phyloP scores from a whole-genome alignment of 306 rosid genomes.

The Cicer judaicum region DNA sequence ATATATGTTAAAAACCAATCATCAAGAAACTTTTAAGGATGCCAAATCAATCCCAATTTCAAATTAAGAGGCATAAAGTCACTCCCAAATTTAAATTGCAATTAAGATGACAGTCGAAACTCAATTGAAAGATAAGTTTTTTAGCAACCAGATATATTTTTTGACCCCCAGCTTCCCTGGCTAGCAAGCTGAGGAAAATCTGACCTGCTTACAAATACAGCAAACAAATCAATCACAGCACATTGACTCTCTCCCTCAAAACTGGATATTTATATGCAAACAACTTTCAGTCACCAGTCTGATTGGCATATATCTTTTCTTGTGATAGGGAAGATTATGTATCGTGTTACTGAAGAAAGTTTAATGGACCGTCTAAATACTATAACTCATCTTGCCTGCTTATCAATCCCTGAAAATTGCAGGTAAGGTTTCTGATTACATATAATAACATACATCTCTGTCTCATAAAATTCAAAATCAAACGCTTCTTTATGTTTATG shows the following conservation, averaged over 20 bases:
- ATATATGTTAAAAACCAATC: too few relatives aligned
- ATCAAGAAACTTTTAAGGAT: too few relatives aligned
- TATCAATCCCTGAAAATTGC: conserved; percentile 64
- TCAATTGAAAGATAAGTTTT: too few relatives aligned
- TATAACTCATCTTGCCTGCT: conserved; percentile 66
- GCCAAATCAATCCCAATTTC: too few relatives aligned
- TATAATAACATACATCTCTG: conserved; percentile 7
- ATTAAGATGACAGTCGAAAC: too few relatives aligned
- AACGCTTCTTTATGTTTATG: conserved; percentile 34
- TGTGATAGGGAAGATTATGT: conserved; percentile 60
- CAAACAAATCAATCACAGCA: conserved; percentile 25
- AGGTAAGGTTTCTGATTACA: conserved; percentile 50
- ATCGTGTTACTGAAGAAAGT: conserved; percentile 82
- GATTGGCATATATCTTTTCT: conserved; percentile 22
- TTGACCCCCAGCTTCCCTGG: conserved; percentile 67
- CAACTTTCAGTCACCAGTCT: not conserved
- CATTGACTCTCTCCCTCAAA: conserved; percentile 22
- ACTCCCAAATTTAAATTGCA: too few relatives aligned
- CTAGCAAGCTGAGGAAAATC: conserved; percentile 75
- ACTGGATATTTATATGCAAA: not conserved
- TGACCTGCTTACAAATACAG: conserved; percentile 56
- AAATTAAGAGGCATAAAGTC: too few relatives aligned
- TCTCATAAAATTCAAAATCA: conserved; percentile 13
- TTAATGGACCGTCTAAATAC: conserved; percentile 80
- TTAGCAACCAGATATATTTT: too few relatives aligned